phyloP scores from a whole-genome alignment of 139 green algal genomes.

The Parachlorella kessleri region DNA sequence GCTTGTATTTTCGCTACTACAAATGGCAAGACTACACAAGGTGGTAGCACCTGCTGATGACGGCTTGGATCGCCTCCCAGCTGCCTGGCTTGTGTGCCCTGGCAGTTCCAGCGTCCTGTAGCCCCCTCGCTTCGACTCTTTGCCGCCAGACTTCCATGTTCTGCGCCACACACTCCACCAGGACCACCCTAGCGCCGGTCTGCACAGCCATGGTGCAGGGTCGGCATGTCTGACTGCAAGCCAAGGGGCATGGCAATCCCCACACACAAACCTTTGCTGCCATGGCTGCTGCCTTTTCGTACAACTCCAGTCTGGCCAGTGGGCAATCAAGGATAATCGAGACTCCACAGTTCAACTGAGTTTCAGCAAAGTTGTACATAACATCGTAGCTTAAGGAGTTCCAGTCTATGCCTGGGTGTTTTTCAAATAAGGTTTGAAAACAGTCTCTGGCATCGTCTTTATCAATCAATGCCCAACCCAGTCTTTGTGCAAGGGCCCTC shows the following conservation, averaged over 20 bases:
- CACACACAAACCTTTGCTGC: slow-evolving; percentile 34
- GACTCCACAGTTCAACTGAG: slow-evolving; percentile 57
- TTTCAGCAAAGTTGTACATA: slow-evolving; percentile 59
- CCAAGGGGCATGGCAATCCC: no score
- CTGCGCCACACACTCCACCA: slow-evolving; percentile 60
- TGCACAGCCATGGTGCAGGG: no score
- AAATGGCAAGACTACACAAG: no score
- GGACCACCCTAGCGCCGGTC: slow-evolving; percentile 34
- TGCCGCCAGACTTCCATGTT: slow-evolving; percentile 47
- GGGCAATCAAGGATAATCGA: slow-evolving; percentile 73
- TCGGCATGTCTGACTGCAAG: no score
- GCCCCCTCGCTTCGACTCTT: slow-evolving; percentile 51
- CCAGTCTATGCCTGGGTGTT: slow-evolving; percentile 34
- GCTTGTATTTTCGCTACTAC: no score
- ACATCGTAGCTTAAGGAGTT: slow-evolving; percentile 79
- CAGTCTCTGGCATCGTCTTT: slow-evolving; percentile 79
- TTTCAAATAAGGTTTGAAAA: slow-evolving; percentile 3
- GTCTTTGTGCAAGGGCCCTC: slow-evolving; percentile 29
- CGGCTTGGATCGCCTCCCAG: slow-evolving; percentile 54
- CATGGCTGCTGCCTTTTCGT: slow-evolving; percentile 39
- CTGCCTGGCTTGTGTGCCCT: slow-evolving; percentile 56
- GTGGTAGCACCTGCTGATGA: slow-evolving; percentile 33
- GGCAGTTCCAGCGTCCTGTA: slow-evolving; percentile 4
- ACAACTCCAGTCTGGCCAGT: slow-evolving; percentile 61
- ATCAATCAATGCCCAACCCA: slow-evolving; percentile 71